Percentiles rank a stretch among this genome's conserved stretches.
These are phyloP conservation scores for Trametes gibbosa DNA, from an alignment of 768 basidiomycete species.

Conservation along the genomic window DNA sequence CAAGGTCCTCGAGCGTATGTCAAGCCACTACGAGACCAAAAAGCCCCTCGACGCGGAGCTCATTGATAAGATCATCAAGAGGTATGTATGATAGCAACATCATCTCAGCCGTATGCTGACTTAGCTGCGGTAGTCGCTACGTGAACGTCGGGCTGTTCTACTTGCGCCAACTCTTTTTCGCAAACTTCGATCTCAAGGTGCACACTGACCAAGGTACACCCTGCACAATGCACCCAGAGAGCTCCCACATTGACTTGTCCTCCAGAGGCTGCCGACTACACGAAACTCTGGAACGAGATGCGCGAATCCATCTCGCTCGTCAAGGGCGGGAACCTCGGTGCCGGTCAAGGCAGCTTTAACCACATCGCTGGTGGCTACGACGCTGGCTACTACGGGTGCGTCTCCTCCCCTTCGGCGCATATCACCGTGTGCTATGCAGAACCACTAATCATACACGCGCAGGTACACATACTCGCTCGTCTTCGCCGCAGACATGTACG, in stretches of 20 bases:
- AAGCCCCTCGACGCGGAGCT: slow-evolving; percentile 67
- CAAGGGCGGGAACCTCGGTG: slow-evolving; percentile 52
- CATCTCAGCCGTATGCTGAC: not conserved
- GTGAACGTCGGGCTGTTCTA: slow-evolving; percentile 82
- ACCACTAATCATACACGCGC: not conserved
- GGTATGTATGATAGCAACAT: slow-evolving; percentile 36
- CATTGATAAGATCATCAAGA: slow-evolving; percentile 79
- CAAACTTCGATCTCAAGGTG: slow-evolving; percentile 72
- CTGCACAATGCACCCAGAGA: no score
- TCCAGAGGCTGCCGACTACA: slow-evolving; percentile 67
- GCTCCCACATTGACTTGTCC: not conserved
- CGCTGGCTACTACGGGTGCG: slow-evolving; percentile 68
- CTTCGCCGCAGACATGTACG: slow-evolving; percentile 58
- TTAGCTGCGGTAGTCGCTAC: slow-evolving; percentile 41
- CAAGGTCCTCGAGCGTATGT: slow-evolving; percentile 72
- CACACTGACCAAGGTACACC: slow-evolving; percentile 63
- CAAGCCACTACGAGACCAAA: slow-evolving; percentile 72
- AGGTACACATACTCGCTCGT: slow-evolving; percentile 68
- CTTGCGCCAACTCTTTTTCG: slow-evolving; percentile 83
- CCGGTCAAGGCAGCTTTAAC: slow-evolving; percentile 74
- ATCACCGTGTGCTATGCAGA: not conserved
- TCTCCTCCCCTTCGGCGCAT: not conserved
- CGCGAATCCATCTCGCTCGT: slow-evolving; percentile 70
- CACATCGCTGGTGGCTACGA: slow-evolving; percentile 79
- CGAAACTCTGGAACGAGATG: slow-evolving; percentile 74